Percentiles rank a stretch among this genome's conserved stretches.
These are phyloP conservation scores for Termitomyces sp. DNA, from an alignment of 768 basidiomycete species.

Conservation along the genomic window DNA sequence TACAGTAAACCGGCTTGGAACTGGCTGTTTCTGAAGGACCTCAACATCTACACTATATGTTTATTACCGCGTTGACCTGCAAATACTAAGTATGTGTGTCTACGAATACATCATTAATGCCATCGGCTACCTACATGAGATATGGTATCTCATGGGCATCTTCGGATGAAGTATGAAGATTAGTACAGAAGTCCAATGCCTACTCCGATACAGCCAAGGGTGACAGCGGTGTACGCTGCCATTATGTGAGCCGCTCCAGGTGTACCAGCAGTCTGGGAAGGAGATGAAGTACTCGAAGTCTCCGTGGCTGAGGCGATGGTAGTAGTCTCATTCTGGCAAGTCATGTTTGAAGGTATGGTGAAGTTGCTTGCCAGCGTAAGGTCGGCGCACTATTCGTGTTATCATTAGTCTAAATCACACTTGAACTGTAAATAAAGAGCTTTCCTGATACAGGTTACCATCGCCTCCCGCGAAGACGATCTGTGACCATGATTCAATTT, in stretches of 20 bases:
- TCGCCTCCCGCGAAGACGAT: not conserved
- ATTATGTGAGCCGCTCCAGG: not conserved
- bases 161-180: not conserved
- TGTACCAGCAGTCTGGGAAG: not conserved
- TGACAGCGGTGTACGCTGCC: not conserved
- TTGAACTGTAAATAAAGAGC: not conserved
- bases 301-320: not conserved
- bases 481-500: not conserved
- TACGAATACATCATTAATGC: no score
- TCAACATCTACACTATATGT: no score
- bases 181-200: not conserved
- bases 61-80: no score
- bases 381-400: slow-evolving; percentile 63
- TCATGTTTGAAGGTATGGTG: slow-evolving; percentile 39
- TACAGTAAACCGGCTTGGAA: no score
- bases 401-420: not conserved
- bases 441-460: slow-evolving; percentile 1
- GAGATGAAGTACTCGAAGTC: not conserved
- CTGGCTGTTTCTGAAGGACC: no score
- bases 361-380: slow-evolving; percentile 55
- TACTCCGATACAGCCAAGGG: not conserved
- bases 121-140: no score
- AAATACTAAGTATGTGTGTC: no score
- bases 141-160: no score
- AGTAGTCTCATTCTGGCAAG: slow-evolving; percentile 32